Evolutionary conservation across 139 green algal genomes (phyloP), one percentile per base, ranked within the genome.

Genomic region (Ettlia oleoabundans): DNA sequence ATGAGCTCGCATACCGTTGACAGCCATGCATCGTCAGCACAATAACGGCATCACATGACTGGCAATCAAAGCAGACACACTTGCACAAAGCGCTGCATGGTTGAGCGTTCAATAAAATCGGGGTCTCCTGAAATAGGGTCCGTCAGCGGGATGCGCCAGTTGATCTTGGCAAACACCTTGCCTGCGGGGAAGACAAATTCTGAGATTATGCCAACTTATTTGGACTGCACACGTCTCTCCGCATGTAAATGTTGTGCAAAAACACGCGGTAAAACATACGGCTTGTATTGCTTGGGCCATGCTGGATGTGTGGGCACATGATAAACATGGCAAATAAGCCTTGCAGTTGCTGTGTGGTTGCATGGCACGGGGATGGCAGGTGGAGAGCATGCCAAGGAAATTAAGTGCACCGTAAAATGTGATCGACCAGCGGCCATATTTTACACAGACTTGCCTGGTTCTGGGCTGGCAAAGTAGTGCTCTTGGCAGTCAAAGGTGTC

Each of bases 401-500:
- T n/a, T n/a, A n/a, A n/a, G n/a, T n/a, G n/a, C n/a, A n/a, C n/a
- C n/a, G n/a, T n/a, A n/a, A n/a, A n/a, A n/a, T n/a, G n/a, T n/a
- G n/a, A n/a, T n/a, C n/a, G n/a, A n/a, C n/a, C n/a, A n/a, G n/a
- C n/a, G n/a, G n/a, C n/a, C n/a, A n/a, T n/a, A n/a, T n/a, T n/a
- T n/a, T n/a, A n/a, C n/a, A n/a, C n/a, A n/a, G n/a, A n/a, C n/a
- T n/a, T n/a, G n/a, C 38, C 72, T 0, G 77, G 81, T 62, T 91
- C 81, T 28, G 89, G 86, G 33, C 71, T 82, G 15, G 81, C 86
- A 78, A 94, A 93, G 80, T 87, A 94, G 76, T 93, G 88, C 62
- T 91, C 89, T 87, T 98, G 94, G 86, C 94, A 98, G 84, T 94
- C 89, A 65, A 97, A 98, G 0, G 76, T 93, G 85, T 98, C 94